Evolutionary conservation across 1,284 basidiomycete genomes (phyloP), one percentile per base, ranked within the genome.

Genomic region (Bondarzewia mesenterica): DNA sequence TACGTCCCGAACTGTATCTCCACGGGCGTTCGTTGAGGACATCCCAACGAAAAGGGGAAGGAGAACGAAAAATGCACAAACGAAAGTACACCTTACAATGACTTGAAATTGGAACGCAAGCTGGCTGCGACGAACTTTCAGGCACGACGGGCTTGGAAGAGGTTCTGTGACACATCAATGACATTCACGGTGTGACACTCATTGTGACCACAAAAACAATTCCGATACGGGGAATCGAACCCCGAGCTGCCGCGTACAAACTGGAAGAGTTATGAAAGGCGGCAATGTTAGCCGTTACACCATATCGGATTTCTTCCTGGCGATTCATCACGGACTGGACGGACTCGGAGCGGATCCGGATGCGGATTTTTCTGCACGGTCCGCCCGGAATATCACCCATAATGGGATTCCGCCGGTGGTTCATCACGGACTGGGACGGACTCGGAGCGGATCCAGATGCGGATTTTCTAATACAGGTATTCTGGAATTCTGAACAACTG

Each of bases 141-240:
- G n/a, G n/a, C n/a, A n/a, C n/a, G n/a, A n/a, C n/a, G 4, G n/a
- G 29, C 29, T 32, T 32, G 29, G 5, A 32, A 32, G n/a, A 32
- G n/a, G 1, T 2, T 32, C 29, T n/a, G n/a, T n/a, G n/a, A 32
- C 2, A 32, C 4, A 12, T 3, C 3, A 6, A 12, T 4, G 4
- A 32, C 29, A 32, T 32, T n/a, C n/a, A n/a, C n/a, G n/a, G n/a
- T n/a, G n/a, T n/a, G n/a, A n/a, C n/a, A n/a, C n/a, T n/a, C n/a
- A n/a, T n/a, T n/a, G n/a, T n/a, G n/a, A n/a, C n/a, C n/a, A n/a
- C n/a, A n/a, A n/a, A n/a, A n/a, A n/a, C n/a, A n/a, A 55, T 71
- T 77, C 75, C 70, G 78, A 72, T 79, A 80, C 79, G 78, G 79
- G 80, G 78, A 81, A 79, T 80, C 77, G 79, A 81, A 81, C 79